These are phyloP conservation scores for Umbelopsis vinacea DNA, from an alignment of 192 early-diverging fungal genomes.

Conservation along the genomic window DNA sequence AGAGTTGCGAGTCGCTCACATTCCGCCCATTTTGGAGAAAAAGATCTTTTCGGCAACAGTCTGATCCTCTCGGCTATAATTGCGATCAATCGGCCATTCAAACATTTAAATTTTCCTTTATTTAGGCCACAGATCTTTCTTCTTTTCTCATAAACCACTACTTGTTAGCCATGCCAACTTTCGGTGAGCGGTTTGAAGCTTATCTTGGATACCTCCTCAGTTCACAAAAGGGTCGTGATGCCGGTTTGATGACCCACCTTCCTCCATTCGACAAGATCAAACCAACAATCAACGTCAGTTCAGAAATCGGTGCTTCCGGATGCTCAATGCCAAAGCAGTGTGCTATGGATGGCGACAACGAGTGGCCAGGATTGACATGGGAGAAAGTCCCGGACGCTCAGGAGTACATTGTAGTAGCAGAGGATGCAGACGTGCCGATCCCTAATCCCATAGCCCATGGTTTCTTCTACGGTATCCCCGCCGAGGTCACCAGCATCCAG, in stretches of 20 bases:
- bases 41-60: too few species aligned
- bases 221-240: not conserved
- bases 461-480: not conserved
- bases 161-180: not conserved
- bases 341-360: constrained; percentile 1
- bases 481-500: not conserved
- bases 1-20: too few species aligned
- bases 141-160: too few species aligned
- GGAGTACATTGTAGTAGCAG: not conserved
- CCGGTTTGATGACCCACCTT: not conserved
- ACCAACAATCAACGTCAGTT: not conserved
- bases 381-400: not conserved
- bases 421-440: not conserved
- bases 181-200: not conserved
- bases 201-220: not conserved
- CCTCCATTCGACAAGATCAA: not conserved
- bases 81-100: too few species aligned
- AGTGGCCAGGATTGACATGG: constrained; percentile 5
- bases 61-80: too few species aligned
- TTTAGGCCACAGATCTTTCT: too few species aligned
- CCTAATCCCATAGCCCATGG: not conserved
- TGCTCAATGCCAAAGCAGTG: constrained; percentile 7
- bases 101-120: too few species aligned
- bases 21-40: too few species aligned
- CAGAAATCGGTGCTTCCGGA: not conserved